Base-by-base conservation (phyloP, 345 rosid genomes). In the Populus ilicifolia region DNA sequence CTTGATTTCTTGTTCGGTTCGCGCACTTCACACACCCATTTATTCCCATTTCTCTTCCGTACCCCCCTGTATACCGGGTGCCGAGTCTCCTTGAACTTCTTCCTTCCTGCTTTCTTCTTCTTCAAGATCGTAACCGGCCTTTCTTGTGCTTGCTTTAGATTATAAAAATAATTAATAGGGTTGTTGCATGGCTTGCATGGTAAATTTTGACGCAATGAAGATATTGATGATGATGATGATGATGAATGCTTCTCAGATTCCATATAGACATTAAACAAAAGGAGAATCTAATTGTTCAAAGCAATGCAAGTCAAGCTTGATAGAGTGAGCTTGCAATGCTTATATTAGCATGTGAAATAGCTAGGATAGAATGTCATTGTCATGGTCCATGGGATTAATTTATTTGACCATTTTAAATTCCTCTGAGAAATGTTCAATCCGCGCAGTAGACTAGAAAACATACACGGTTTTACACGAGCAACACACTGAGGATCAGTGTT, bases 11-110 rank as follows among this genome's bases (percentile, higher is more conserved):
- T 64, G 48, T 73, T 65, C 0, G 83, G 86, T 4, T 73, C 80
- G 12, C 86, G 65, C 4, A 80, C 52, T 71, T 83, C 83, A 33
- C 81, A 83, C 6, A 83, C 86, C 83, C 83, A 80, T 18, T 74
- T 80, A 7, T 71, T 41, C 23, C 81, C 81, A 44, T 77, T 80
- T 46, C 79, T 73, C 25, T 36, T 48, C 50, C 86, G 43, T 0
- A 83, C 83, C 0, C 86, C 86, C 25, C 70, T 72, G n/a, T 48
- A 83, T 4, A 83, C 54, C 0, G 85, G 85, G 29, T 83, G 85
- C 0, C 85, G 78, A 11, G 83, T 83, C 76, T 83, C 85, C 25
- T 79, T 76, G 17, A 83, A 83, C 75, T 74, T 75, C 64, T 63
- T 83, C 68, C 85, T 64, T 13, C 85, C 80, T 18, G 82, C 80